Conservation (phyloP, 768 basidiomycete genomes). For the Boletus vermiculosoides region DNA sequence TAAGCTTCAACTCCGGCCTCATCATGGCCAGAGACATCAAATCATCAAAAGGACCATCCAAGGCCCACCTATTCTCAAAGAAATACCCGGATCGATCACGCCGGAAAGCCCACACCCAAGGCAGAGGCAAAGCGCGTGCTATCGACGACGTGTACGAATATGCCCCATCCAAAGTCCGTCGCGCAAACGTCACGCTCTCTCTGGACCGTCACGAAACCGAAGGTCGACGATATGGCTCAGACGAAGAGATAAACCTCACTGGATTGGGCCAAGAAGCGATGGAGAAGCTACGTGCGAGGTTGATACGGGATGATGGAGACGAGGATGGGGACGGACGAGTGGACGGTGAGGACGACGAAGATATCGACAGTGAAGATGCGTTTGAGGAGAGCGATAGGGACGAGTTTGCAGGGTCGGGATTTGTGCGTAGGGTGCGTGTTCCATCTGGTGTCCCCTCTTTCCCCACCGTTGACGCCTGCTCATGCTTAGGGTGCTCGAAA, state of each 20-base stretch:
- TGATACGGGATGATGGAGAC: conserved; percentile 54
- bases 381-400: conserved; percentile 83
- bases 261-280: conserved; percentile 29
- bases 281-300: conserved; percentile 40
- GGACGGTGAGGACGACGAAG: conserved; percentile 76
- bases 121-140: conserved; percentile 25
- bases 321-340: conserved; percentile 41
- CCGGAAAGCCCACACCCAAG: conserved; percentile 32
- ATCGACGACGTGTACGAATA: conserved; percentile 66
- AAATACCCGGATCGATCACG: conserved; percentile 51
- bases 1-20: neutral
- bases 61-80: conserved; percentile 14
- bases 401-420: conserved; percentile 62
- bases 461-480: neutral
- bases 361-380: conserved; percentile 81
- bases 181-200: conserved; percentile 52
- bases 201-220: conserved; percentile 56
- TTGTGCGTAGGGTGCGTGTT: conserved; percentile 25
- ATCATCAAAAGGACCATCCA: conserved; percentile 13
- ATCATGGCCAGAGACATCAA: conserved; percentile 20
- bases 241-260: conserved; percentile 40
- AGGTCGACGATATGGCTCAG: conserved; percentile 31
- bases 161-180: conserved; percentile 44
- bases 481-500: conserved; percentile 24
- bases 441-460: neutral